Conservation (phyloP, 768 basidiomycete genomes). For the Tephrocybe sp. region DNA sequence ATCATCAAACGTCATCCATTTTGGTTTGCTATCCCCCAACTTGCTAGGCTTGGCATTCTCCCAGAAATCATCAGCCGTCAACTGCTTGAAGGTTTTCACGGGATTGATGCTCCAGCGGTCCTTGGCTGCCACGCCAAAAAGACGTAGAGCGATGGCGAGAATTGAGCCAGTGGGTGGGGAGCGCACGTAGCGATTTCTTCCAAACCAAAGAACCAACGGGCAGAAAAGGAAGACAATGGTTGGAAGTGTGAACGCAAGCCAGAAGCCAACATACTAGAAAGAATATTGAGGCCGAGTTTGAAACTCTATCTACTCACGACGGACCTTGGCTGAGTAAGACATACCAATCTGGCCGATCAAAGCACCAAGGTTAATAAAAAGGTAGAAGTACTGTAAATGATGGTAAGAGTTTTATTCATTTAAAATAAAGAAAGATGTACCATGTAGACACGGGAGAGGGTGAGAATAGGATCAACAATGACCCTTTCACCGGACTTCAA, state of each 20-base stretch:
- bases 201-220: conserved; percentile 56
- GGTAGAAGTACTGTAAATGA: conserved; percentile 53
- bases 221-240: conserved; percentile 60
- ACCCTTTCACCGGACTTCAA: conserved; percentile 62
- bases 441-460: conserved; percentile 72
- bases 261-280: conserved; percentile 58
- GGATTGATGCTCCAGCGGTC: conserved; percentile 60
- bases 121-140: conserved; percentile 42
- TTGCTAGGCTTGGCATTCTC: conserved; percentile 67
- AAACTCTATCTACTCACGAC: not conserved
- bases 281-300: not conserved
- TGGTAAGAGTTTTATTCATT: not conserved
- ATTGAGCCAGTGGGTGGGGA: conserved; percentile 67
- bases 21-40: conserved; percentile 43
- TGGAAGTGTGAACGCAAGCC: conserved; percentile 60
- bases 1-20: conserved; percentile 80
- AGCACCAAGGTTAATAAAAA: conserved; percentile 73
- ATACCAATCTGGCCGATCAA: conserved; percentile 66
- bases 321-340: conserved; percentile 63
- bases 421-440: conserved; percentile 30
- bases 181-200: conserved; percentile 49
- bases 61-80: conserved; percentile 66
- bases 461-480: conserved; percentile 48
- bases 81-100: conserved; percentile 43
- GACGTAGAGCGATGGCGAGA: conserved; percentile 44